These are phyloP conservation scores for Mrakia gelida DNA, from an alignment of 768 basidiomycete genomes.

Conservation along the genomic window DNA sequence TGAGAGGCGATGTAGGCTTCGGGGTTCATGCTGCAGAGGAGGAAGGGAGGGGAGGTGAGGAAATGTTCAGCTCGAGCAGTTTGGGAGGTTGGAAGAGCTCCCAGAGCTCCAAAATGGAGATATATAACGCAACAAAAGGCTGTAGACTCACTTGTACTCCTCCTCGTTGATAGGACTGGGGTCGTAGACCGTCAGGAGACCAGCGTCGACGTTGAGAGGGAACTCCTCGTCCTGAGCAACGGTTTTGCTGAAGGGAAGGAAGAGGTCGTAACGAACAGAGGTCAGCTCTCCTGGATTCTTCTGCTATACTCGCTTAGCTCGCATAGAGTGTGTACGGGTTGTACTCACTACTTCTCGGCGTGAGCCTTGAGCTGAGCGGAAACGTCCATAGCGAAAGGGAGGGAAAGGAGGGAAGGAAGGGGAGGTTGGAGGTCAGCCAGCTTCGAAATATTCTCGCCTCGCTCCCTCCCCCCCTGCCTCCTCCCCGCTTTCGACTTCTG, in stretches of 20 bases:
- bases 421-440: background rate
- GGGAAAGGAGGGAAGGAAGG: background rate
- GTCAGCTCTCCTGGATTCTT: background rate
- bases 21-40: slow-evolving; percentile 59
- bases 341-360: slow-evolving; percentile 63
- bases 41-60: background rate
- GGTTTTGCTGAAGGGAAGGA: slow-evolving; percentile 51
- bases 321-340: background rate
- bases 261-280: background rate
- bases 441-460: background rate
- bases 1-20: slow-evolving; percentile 75
- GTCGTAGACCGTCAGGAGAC: slow-evolving; percentile 80
- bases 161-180: slow-evolving; percentile 79
- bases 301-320: background rate
- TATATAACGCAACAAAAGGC: too few species aligned
- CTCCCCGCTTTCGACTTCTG: background rate
- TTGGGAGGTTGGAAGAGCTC: background rate
- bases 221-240: slow-evolving; percentile 64
- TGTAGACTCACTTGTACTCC: slow-evolving; percentile 63
- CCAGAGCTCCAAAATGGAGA: too few species aligned
- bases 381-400: slow-evolving; percentile 61
- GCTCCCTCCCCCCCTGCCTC: background rate
- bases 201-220: slow-evolving; percentile 73
- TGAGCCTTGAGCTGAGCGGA: slow-evolving; percentile 71
- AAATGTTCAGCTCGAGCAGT: background rate